Conservation (phyloP, 108 stramenopile genomes). For the Discostella pseudostelligera region DNA sequence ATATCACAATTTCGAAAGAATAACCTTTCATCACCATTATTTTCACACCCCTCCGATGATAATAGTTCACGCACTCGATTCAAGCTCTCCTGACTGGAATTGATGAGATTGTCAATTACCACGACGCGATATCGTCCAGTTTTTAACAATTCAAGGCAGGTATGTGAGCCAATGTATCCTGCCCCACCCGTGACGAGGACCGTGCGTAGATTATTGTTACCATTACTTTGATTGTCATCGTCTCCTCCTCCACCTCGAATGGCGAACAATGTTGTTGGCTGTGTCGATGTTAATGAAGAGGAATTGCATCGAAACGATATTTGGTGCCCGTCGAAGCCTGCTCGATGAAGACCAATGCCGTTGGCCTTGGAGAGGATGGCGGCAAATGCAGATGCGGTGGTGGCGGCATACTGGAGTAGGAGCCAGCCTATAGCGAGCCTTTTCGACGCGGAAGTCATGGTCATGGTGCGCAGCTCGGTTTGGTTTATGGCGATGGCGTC, state of each 20-base stretch:
- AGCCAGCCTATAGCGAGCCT: constrained; percentile 17
- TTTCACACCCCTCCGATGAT: constrained; percentile 26
- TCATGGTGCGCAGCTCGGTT: not conserved
- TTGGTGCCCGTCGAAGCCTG: not conserved
- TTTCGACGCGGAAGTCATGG: not conserved
- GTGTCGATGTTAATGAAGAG: not conserved
- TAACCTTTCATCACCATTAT: constrained; percentile 32
- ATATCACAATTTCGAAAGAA: constrained; percentile 81
- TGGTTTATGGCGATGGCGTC: too few species aligned
- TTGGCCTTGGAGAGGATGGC: not conserved
- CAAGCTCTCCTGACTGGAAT: constrained; percentile 89
- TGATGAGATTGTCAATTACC: constrained; percentile 93
- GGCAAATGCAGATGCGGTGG: constrained; percentile 21
- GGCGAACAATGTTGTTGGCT: constrained; percentile 6
- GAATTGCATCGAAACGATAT: not conserved
- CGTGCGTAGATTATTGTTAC: constrained; percentile 41
- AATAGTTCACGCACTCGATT: constrained; percentile 81
- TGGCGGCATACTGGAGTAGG: constrained; percentile 14
- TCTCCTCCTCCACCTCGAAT: not conserved
- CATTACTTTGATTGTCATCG: not conserved
- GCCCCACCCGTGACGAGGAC: constrained; percentile 97
- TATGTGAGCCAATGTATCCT: constrained; percentile 99
- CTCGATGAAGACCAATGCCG: not conserved
- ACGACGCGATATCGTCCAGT: constrained; percentile 78
- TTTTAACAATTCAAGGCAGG: constrained; percentile 90